Conservation (phyloP, 495 filamentous ascomycete species). For the Pyrenula massariospora region DNA sequence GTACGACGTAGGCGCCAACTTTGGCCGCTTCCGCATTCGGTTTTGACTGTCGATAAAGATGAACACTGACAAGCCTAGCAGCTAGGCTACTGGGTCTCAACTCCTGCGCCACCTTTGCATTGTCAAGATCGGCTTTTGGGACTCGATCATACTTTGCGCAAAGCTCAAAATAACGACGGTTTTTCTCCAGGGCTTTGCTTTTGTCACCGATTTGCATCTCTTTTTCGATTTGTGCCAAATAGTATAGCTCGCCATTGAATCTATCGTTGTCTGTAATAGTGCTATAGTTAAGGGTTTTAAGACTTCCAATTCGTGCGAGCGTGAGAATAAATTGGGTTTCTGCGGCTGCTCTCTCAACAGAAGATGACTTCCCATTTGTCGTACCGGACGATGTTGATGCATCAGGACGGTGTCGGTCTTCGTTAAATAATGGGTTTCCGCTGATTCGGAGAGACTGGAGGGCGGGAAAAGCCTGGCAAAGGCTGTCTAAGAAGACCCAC, state of each 20-base stretch:
- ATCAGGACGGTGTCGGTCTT: slow-evolving; percentile 29
- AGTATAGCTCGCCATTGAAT: slow-evolving; percentile 82
- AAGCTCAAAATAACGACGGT: slow-evolving; percentile 61
- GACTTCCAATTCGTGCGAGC: slow-evolving; percentile 56
- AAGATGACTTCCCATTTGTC: neutral
- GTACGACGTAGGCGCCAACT: slow-evolving; percentile 39
- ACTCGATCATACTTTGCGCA: slow-evolving; percentile 64
- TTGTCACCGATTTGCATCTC: slow-evolving; percentile 51
- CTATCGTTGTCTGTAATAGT: slow-evolving; percentile 61
- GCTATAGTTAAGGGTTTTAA: slow-evolving; percentile 69
- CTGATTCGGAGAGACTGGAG: slow-evolving; percentile 56
- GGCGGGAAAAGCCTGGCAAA: slow-evolving; percentile 56
- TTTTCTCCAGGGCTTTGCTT: slow-evolving; percentile 36
- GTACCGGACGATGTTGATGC: slow-evolving; percentile 22
- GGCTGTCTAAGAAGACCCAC: slow-evolving; percentile 59
- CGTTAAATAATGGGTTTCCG: slow-evolving; percentile 70
- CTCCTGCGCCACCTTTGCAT: slow-evolving; percentile 1
- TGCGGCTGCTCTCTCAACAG: slow-evolving; percentile 24
- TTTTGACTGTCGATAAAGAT: neutral
- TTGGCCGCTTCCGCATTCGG: neutral
- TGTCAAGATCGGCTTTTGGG: neutral
- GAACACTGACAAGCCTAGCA: neutral
- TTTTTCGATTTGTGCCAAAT: slow-evolving; percentile 67
- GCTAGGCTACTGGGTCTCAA: slow-evolving; percentile 1
- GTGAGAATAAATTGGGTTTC: slow-evolving; percentile 84